phyloP scores from a whole-genome alignment of 768 basidiomycete species.

The Mycena metata region DNA sequence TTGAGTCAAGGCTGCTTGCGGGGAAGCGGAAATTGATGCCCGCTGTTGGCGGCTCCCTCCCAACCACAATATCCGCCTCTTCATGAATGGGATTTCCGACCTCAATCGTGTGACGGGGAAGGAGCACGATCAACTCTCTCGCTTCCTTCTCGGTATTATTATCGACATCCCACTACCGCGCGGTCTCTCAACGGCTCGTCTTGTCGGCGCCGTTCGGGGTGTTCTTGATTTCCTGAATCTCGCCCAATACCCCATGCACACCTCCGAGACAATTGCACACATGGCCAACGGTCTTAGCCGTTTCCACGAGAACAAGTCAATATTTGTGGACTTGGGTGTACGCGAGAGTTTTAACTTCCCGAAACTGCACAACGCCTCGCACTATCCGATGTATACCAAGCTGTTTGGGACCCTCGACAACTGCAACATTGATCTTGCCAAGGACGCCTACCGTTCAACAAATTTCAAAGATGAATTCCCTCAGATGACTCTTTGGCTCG shows the following conservation, averaged over 20 bases:
- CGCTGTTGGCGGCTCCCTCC: conserved; percentile 44
- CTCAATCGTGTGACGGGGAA: conserved; percentile 44
- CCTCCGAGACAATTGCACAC: too few relatives aligned
- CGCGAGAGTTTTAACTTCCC: conserved; percentile 46
- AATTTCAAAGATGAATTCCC: conserved; percentile 45
- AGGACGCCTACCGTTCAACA: conserved; percentile 39
- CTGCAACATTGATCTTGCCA: conserved; percentile 43
- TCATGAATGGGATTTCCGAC: conserved; percentile 46
- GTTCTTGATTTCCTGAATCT: conserved; percentile 52
- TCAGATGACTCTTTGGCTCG: conserved; percentile 37
- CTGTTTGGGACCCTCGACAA: conserved; percentile 43
- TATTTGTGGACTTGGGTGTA: conserved; percentile 45
- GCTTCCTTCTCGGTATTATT: conserved; percentile 42
- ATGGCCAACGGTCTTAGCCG: conserved; percentile 38
- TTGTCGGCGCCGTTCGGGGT: conserved; percentile 41
- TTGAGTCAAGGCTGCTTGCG: conserved; percentile 41
- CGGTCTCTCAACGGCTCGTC: conserved; percentile 7
- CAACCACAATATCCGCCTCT: conserved; percentile 45
- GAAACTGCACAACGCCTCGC: conserved; percentile 43
- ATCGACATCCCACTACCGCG: conserved; percentile 34
- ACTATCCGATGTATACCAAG: conserved; percentile 39
- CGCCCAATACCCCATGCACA: conserved; percentile 47
- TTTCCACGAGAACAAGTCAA: conserved; percentile 51
- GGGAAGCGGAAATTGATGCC: conserved; percentile 45
- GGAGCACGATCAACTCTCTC: conserved; percentile 45